Evolutionary conservation across 2,329 filamentous ascomycete genomes (phyloP).

Genomic region (Nemania diffusa): DNA sequence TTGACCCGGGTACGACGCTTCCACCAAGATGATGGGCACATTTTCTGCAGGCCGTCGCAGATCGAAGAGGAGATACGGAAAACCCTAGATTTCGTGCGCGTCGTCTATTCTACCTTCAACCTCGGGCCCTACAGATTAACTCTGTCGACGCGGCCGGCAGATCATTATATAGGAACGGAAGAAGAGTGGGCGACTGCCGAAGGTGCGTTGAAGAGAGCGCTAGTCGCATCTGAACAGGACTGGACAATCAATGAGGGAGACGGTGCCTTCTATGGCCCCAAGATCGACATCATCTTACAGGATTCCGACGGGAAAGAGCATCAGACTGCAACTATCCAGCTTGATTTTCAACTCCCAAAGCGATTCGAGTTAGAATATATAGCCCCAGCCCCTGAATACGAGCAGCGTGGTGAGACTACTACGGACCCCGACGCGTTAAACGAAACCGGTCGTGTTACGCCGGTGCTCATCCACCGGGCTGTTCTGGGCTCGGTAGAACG

Average conservation of each 20-base stretch:
- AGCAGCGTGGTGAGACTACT: slow-evolving; percentile 63
- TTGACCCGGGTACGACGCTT: slow-evolving; percentile 93
- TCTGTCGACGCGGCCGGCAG: slow-evolving; percentile 79
- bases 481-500: slow-evolving; percentile 87
- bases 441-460: slow-evolving; percentile 69
- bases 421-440: slow-evolving; percentile 59
- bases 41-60: slow-evolving; percentile 77
- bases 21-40: slow-evolving; percentile 95
- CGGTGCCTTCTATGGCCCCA: slow-evolving; percentile 90
- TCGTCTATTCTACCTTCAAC: slow-evolving; percentile 68
- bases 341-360: slow-evolving; percentile 89
- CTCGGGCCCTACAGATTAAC: slow-evolving; percentile 79
- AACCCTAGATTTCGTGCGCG: slow-evolving; percentile 57
- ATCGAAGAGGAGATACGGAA: slow-evolving; percentile 71
- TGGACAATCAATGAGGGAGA: slow-evolving; percentile 85
- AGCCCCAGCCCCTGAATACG: slow-evolving; percentile 72
- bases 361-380: slow-evolving; percentile 82
- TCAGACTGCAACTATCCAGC: slow-evolving; percentile 87
- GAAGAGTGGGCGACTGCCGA: slow-evolving; percentile 77
- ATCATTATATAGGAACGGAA: slow-evolving; percentile 79
- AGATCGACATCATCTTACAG: slow-evolving; percentile 86
- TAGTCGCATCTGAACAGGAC: slow-evolving; percentile 70
- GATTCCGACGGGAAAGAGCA: slow-evolving; percentile 87
- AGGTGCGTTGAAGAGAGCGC: slow-evolving; percentile 69
- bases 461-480: slow-evolving; percentile 86